A percentile compares a stretch with the other conserved stretches of the same genome.
Conservation (phyloP, 805 yeast species). For the Isabelozyma pseudorhagii region DNA sequence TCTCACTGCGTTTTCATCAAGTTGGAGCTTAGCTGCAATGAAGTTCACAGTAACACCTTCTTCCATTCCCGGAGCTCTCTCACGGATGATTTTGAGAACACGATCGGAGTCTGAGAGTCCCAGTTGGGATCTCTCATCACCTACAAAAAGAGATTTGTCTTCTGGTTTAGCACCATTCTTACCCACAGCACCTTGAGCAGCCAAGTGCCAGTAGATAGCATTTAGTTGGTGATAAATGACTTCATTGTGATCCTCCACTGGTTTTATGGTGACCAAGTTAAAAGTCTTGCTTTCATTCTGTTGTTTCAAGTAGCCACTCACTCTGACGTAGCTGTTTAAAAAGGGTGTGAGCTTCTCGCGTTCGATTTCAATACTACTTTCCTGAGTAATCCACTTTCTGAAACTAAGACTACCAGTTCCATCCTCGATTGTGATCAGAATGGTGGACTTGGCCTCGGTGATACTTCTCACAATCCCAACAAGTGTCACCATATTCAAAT, state of each 20-base stretch:
- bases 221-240: conserved; percentile 65
- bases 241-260: conserved; percentile 62
- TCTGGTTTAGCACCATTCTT: conserved; percentile 12
- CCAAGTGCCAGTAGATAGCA: conserved; percentile 56
- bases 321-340: conserved; percentile 59
- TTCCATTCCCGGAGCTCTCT: conserved; percentile 54
- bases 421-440: conserved; percentile 65
- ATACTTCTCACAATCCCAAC: conserved; percentile 71
- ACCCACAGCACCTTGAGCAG: conserved; percentile 46
- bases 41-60: conserved; percentile 74
- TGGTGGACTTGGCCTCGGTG: conserved; percentile 53
- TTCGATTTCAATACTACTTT: conserved; percentile 26
- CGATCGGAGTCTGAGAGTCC: conserved; percentile 34
- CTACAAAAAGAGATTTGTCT: conserved; percentile 28
- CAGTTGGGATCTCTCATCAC: conserved; percentile 19
- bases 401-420: conserved; percentile 67
- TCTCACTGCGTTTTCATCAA: conserved; percentile 48
- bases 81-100: conserved; percentile 47
- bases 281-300: conserved; percentile 63
- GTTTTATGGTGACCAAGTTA: conserved; percentile 59
- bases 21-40: conserved; percentile 54
- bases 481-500: conserved; percentile 58
- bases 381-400: conserved; percentile 53
- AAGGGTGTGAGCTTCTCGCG: conserved; percentile 29
- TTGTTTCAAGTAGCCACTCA: conserved; percentile 47